Percentiles rank a stretch among this genome's conserved stretches.
Conservation (phyloP, 768 basidiomycete species). For the Gloeostereum incarnatum region DNA sequence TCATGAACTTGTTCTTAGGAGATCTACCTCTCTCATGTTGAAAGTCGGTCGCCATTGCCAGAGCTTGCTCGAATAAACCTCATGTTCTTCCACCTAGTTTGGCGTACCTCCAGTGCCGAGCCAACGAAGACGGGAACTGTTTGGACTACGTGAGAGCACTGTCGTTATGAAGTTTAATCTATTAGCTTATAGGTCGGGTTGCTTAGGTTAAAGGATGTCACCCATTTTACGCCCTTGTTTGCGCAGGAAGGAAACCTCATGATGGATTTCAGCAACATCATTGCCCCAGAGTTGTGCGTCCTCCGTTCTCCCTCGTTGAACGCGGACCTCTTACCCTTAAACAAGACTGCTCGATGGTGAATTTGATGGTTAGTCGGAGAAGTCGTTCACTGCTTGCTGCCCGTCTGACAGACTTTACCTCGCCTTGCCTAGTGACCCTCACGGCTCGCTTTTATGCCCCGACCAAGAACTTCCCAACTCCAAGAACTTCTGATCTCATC, state of each 20-base stretch:
- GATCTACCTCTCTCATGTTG: conserved; percentile 47
- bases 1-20: conserved; percentile 16
- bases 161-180: conserved; percentile 8
- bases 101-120: conserved; percentile 60
- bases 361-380: conserved; percentile 14
- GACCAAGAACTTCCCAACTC: conserved; percentile 30
- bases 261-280: conserved; percentile 50
- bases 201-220: conserved; percentile 45
- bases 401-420: background rate
- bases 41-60: conserved; percentile 31
- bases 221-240: conserved; percentile 49
- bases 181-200: background rate
- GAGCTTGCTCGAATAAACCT: background rate
- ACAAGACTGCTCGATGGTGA: conserved; percentile 18
- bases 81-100: conserved; percentile 28
- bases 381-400: background rate
- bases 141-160: conserved; percentile 38
- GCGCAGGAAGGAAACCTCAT: conserved; percentile 44
- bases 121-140: conserved; percentile 49
- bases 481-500: conserved; percentile 39
- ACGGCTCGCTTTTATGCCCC: conserved; percentile 52
- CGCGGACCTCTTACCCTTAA: background rate
- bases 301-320: conserved; percentile 9
- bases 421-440: conserved; percentile 39
- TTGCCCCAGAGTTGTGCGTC: conserved; percentile 31